Conservation (phyloP, 139 green algal genomes). For the Tetraselmis chui region DNA sequence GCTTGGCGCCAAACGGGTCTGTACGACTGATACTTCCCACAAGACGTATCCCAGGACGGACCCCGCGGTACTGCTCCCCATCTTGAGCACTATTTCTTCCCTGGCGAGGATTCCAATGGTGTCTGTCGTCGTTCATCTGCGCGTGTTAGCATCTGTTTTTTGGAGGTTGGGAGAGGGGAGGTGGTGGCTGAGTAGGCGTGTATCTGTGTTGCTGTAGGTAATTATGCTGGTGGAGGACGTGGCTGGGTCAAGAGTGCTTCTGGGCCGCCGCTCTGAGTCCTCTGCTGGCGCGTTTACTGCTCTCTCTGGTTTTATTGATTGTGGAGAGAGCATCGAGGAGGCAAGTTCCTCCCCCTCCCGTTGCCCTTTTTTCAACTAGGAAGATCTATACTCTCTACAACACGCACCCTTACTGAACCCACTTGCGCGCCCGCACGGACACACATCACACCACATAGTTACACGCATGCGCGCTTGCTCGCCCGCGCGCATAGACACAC, state of each 20-base stretch:
- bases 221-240: neutral
- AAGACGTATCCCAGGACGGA: neutral
- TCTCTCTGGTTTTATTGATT: slow-evolving; percentile 4
- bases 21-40: neutral
- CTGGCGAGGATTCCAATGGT: too few species aligned
- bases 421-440: too few species aligned
- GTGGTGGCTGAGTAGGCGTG: neutral
- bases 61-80: neutral
- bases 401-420: too few species aligned
- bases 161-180: neutral
- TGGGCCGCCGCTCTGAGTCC: neutral
- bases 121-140: too few species aligned
- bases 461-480: too few species aligned
- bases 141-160: too few species aligned
- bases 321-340: slow-evolving; percentile 6
- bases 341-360: neutral
- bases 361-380: neutral
- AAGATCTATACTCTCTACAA: too few species aligned
- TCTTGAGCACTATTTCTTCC: too few species aligned
- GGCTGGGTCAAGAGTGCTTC: neutral
- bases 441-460: too few species aligned
- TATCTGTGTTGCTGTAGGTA: neutral
- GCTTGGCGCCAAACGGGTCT: neutral
- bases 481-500: too few species aligned
- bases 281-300: neutral